phyloP scores from a whole-genome alignment of 1,284 basidiomycete genomes.

The Ceratobasidium sp. region DNA sequence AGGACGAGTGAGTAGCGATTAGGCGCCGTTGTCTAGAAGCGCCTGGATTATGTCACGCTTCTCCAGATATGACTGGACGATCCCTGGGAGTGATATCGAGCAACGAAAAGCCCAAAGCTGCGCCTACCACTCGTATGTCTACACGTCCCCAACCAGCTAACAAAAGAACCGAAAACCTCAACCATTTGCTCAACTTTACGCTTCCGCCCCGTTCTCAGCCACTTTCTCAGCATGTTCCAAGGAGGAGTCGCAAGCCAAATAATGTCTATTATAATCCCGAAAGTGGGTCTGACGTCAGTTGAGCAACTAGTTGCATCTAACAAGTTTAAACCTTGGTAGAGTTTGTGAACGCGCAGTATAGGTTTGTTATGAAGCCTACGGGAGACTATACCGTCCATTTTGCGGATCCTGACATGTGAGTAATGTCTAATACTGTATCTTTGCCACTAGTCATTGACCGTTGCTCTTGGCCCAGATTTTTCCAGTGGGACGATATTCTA shows the following conservation, averaged over 20 bases:
- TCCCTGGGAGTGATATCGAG: conserved; percentile 16
- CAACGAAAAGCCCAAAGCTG: conserved; percentile 31
- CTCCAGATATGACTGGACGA: conserved; percentile 35
- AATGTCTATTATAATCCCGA: conserved; percentile 45
- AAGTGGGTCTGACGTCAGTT: conserved; percentile 36
- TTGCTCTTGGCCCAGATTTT: conserved; percentile 62
- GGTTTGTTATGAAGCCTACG: conserved; percentile 90
- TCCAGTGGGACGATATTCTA: conserved; percentile 96
- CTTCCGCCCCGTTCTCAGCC: conserved; percentile 58
- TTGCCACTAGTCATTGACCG: not conserved
- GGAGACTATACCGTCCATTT: conserved; percentile 95
- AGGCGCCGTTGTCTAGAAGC: not conserved
- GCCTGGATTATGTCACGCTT: conserved; percentile 27
- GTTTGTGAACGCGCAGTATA: conserved; percentile 92
- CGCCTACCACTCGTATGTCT: conserved; percentile 32
- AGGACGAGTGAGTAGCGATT: not conserved
- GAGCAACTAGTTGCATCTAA: conserved; percentile 23
- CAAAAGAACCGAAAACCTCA: conserved; percentile 40
- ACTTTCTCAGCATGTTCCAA: conserved; percentile 62
- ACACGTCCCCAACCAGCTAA: conserved; percentile 31
- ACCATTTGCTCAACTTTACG: conserved; percentile 52
- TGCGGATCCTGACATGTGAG: conserved; percentile 92
- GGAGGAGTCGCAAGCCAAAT: conserved; percentile 79
- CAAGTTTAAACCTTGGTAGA: conserved; percentile 57
- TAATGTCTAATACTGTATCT: conserved; percentile 39